Evolutionary conservation across 2,329 filamentous ascomycete species (phyloP), one percentile per base, ranked within the genome.

Genomic region (Blastomyces parvus): DNA sequence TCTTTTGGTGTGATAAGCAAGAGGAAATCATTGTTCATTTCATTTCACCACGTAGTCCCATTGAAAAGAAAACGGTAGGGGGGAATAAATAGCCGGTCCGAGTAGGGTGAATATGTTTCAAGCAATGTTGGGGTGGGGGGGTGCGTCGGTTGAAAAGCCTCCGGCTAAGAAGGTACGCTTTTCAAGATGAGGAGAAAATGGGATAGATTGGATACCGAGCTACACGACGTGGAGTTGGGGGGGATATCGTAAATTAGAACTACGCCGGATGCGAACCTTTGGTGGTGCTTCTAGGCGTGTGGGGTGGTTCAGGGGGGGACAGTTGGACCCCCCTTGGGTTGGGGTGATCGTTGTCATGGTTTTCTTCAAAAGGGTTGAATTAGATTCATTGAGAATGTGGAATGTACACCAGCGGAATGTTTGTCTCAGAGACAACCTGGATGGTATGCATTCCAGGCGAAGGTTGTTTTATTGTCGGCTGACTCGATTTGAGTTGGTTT

Each of bases 391-490:
- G n/a, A 48, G 9, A 22, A 8, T 9, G 25, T 8, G 27, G 7
- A 56, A 56, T 25, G 33, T n/a, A 56, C 25, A 56, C 9, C 6
- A 33, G n/a, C 9, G 8, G 33, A 22, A 4, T 3, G 2, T 27
- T 38, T 19, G 6, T 52, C 19, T 64, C 40, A 71, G 40, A 69
- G 60, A 60, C 76, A 78, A 46, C 64, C 65, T 6, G 66, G 38
- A 61, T 78, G 76, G 50, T 73, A 73, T 27, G 75, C 70, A 44
- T 76, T 73, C 69, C 76, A 78, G 27, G 44, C 58, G 52, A 69
- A 66, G 44, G 59, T 63, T 6, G 65, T 64, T 27, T 70, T 64
- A 11, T 63, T 58, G 36, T 70, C 66, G 19, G 65, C n/a, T 22
- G 67, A 50, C 14, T 68, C 63, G 9, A 65, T 50, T 27, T 67